These are phyloP conservation scores for Sphaerulina vaccinii DNA, from an alignment of 2,329 filamentous ascomycete species.

Conservation along the genomic window DNA sequence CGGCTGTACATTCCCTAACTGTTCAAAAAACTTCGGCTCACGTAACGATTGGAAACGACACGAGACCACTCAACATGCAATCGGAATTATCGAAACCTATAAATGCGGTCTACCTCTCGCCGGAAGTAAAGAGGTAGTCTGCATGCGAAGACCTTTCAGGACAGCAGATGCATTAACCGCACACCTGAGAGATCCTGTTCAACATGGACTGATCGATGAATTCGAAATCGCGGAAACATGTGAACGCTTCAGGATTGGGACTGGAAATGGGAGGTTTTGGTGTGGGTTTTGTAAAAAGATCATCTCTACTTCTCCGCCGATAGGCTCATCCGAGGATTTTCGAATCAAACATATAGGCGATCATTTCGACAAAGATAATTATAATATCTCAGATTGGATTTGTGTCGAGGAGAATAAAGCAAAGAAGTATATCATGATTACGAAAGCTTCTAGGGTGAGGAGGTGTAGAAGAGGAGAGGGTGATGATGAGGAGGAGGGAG, in stretches of 20 bases:
- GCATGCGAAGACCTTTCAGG: constrained; percentile 60
- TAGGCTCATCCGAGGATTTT: constrained; percentile 14
- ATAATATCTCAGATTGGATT: constrained; percentile 58
- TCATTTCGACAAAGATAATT: constrained; percentile 61
- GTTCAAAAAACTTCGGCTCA: constrained; percentile 76
- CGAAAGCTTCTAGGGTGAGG: too few species aligned
- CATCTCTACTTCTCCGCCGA: constrained; percentile 37
- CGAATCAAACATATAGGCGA: constrained; percentile 73
- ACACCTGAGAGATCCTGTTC: constrained; percentile 57
- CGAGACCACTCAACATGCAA: constrained; percentile 75
- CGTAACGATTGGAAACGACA: constrained; percentile 95
- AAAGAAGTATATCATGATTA: constrained; percentile 34
- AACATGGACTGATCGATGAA: too few species aligned
- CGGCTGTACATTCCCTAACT: constrained; percentile 71
- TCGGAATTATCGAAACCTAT: constrained; percentile 69
- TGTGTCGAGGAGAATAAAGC: constrained; percentile 40
- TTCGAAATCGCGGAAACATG: too few species aligned
- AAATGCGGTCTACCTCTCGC: constrained; percentile 52
- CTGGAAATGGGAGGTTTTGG: too few species aligned
- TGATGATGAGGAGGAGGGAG: too few species aligned
- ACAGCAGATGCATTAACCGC: constrained; percentile 58
- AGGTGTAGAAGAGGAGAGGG: neutral
- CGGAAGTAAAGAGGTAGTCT: constrained; percentile 44
- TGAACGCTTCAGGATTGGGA: too few species aligned
- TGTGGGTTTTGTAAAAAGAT: constrained; percentile 62